These are phyloP conservation scores for Paulownia fortunei DNA, from an alignment of 257 asterid species.

Conservation along the genomic window DNA sequence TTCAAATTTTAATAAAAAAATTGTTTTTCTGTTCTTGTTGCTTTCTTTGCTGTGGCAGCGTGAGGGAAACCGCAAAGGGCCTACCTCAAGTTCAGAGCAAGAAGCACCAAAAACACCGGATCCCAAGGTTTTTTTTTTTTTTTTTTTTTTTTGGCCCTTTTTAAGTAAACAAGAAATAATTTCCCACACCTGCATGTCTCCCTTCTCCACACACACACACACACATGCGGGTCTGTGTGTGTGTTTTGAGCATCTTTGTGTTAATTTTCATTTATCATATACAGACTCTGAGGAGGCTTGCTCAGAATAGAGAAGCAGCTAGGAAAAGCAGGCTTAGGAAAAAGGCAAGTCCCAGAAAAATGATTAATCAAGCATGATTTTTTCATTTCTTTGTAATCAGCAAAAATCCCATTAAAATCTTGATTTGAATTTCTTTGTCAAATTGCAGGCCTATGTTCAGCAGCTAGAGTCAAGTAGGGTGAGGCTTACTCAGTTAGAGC, in stretches of 20 bases:
- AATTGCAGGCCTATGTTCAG: slow-evolving; percentile 88
- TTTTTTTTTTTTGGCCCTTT: background rate
- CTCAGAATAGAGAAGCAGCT: slow-evolving; percentile 98
- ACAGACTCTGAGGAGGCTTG: slow-evolving; percentile 91
- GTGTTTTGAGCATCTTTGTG: background rate
- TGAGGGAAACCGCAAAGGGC: slow-evolving; percentile 74
- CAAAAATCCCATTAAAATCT: background rate
- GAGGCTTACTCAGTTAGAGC: slow-evolving; percentile 81
- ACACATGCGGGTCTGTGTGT: slow-evolving; percentile 28
- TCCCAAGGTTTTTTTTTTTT: slow-evolving; percentile 64
- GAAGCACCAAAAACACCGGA: slow-evolving; percentile 83
- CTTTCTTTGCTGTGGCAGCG: slow-evolving; percentile 59
- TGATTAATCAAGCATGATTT: background rate
- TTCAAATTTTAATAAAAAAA: background rate
- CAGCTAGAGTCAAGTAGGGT: slow-evolving; percentile 90
- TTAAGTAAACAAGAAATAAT: background rate
- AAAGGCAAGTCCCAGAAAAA: slow-evolving; percentile 50
- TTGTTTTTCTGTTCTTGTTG: slow-evolving; percentile 2
- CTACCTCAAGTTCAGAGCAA: slow-evolving; percentile 68
- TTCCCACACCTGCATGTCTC: background rate
- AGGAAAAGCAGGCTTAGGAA: slow-evolving; percentile 93
- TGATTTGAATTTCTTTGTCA: background rate
- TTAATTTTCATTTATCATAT: background rate
- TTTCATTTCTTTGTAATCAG: too few species aligned
- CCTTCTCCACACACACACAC: slow-evolving; percentile 8